phyloP scores from a whole-genome alignment of 2,329 filamentous ascomycete species.

The Nigrospora oryzae region DNA sequence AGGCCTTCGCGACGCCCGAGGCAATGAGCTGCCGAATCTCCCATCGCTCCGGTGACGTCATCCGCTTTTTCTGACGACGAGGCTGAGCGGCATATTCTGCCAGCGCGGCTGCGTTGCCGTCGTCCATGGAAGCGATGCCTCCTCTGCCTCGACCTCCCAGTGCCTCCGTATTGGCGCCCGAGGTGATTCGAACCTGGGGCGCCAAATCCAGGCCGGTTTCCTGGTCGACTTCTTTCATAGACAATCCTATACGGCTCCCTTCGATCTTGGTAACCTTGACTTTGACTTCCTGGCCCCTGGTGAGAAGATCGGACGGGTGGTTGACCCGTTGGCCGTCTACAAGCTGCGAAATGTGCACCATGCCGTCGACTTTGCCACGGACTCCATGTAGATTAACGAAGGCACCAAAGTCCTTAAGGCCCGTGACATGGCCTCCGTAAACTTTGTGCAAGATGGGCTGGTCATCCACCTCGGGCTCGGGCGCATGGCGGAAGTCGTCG shows the following conservation, averaged over 20 bases:
- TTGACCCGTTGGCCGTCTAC: constrained; percentile 78
- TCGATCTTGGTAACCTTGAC: constrained; percentile 90
- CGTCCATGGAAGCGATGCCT: constrained; percentile 32
- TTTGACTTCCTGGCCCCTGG: constrained; percentile 74
- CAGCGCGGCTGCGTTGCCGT: constrained; percentile 50
- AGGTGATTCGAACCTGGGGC: constrained; percentile 69
- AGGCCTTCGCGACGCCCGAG: constrained; percentile 84
- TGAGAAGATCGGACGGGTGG: constrained; percentile 81
- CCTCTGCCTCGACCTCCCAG: constrained; percentile 58
- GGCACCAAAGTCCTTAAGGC: constrained; percentile 89
- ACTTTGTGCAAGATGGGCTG: constrained; percentile 74
- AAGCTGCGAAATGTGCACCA: constrained; percentile 90
- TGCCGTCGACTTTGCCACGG: constrained; percentile 78
- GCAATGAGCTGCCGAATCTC: constrained; percentile 95
- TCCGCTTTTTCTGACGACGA: constrained; percentile 69
- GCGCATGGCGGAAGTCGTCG: constrained; percentile 51
- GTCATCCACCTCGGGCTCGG: constrained; percentile 72
- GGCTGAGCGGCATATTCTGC: constrained; percentile 48
- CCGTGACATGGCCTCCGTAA: constrained; percentile 83
- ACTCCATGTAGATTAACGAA: constrained; percentile 91
- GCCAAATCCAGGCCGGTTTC: constrained; percentile 74
- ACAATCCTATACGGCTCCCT: constrained; percentile 71
- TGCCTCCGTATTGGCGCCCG: constrained; percentile 82
- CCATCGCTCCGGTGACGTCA: constrained; percentile 96
- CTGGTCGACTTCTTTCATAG: constrained; percentile 97